phyloP scores from a whole-genome alignment of 202 grass and related monocot species.

The Brachypodium distachyon region DNA sequence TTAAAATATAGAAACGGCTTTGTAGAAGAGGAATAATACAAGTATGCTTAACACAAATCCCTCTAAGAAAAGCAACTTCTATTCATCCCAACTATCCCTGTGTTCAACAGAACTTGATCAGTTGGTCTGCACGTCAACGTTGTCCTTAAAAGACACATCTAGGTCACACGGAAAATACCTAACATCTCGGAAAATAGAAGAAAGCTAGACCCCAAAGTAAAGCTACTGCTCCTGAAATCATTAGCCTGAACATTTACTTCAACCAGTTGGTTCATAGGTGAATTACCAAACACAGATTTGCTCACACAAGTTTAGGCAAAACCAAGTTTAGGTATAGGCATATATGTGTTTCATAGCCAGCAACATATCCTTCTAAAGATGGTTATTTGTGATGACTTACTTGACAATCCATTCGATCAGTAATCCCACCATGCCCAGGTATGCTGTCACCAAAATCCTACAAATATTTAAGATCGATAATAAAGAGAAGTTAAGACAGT shows the following conservation, averaged over 20 bases:
- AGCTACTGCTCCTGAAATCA: background rate
- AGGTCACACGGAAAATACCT: background rate
- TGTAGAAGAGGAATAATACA: background rate
- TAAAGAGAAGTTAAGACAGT: background rate
- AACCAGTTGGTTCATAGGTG: background rate
- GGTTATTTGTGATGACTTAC: constrained; percentile 44
- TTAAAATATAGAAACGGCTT: background rate
- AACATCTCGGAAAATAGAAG: background rate
- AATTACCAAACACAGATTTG: background rate
- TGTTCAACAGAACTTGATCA: background rate
- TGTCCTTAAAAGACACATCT: background rate
- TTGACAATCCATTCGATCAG: constrained; percentile 98
- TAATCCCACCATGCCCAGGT: constrained; percentile 96
- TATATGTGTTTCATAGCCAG: background rate
- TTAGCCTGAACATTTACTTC: background rate
- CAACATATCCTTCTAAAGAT: background rate
- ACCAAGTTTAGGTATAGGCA: background rate
- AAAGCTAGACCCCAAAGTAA: background rate
- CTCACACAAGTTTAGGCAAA: background rate
- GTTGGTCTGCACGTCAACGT: background rate
- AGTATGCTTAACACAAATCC: background rate
- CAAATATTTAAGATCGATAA: constrained; percentile 6
- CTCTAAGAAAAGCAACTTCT: background rate
- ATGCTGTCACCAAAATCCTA: constrained; percentile 99
- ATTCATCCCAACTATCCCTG: background rate